These are phyloP conservation scores for Coelastrella sp. DNA, from an alignment of 139 green algal genomes.

Conservation along the genomic window DNA sequence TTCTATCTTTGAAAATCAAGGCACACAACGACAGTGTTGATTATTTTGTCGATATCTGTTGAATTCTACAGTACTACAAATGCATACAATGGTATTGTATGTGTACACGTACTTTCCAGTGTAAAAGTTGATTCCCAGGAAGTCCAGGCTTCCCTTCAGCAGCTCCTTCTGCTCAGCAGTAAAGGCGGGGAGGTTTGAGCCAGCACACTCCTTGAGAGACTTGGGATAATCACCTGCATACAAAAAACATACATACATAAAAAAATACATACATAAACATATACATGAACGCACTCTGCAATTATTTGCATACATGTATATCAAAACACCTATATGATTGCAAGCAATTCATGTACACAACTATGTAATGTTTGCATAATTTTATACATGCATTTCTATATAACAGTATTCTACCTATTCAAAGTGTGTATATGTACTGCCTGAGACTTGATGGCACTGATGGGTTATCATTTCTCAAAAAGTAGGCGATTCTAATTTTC, in stretches of 20 bases:
- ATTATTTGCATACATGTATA: neutral
- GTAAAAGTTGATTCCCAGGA: slow-evolving; percentile 75
- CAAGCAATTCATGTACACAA: too few relatives aligned
- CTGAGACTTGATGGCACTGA: too few relatives aligned
- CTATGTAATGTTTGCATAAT: too few relatives aligned
- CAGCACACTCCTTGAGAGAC: slow-evolving; percentile 32
- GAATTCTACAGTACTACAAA: neutral
- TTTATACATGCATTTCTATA: too few relatives aligned
- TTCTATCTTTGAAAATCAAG: too few relatives aligned
- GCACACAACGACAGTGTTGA: neutral
- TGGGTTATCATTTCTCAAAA: too few relatives aligned
- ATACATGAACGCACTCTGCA: neutral
- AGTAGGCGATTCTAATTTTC: too few relatives aligned
- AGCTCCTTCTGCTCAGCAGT: slow-evolving; percentile 56
- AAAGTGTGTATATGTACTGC: too few relatives aligned
- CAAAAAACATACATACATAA: neutral
- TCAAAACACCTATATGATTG: too few relatives aligned
- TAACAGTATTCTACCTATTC: too few relatives aligned
- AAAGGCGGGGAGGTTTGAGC: slow-evolving; percentile 52
- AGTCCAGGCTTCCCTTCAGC: slow-evolving; percentile 67
- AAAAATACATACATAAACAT: neutral
- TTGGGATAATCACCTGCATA: slow-evolving; percentile 57
- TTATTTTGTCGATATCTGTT: neutral
- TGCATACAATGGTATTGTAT: neutral
- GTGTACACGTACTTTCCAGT: slow-evolving; percentile 46